Base-by-base conservation (phyloP, 1,284 basidiomycete genomes). In the Phlebopus sp. region DNA sequence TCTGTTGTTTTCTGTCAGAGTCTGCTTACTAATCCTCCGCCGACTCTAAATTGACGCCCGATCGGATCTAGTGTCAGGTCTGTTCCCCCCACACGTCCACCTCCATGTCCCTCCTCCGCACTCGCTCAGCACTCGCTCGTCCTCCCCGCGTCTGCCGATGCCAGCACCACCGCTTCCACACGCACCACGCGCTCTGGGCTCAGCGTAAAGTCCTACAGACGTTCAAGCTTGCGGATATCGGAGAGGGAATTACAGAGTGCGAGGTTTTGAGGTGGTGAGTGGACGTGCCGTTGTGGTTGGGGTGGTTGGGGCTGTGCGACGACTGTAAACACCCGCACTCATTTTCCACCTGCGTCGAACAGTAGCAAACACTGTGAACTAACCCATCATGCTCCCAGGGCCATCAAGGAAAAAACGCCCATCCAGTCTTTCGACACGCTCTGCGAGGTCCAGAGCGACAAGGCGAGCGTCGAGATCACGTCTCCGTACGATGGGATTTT, bases 221-320 rank as follows among this genome's bases (percentile, higher is more conserved):
- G 10, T 97, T 96, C 77, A 90, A 88, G 55, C 81, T 97, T n/a
- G 92, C 92, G 11, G 94, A 97, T 66, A 95, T 97, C 57, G 94
- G 94, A 8, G 94, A 97, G 69, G 94, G 86, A 9, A 90, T 89
- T 54, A 91, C 89, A 29, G 91, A 95, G 67, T 92, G 90, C 58
- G 92, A 94, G 69, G 79, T 95, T 55, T 82, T 95, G 50, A 87
- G 85, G 67, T 95, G 92, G 92, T 87, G 58, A 55, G 84, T 81
- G 41, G 3, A 19, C 27, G 27, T 8, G 27, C 4, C 6, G 3
- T 23, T 23, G 21, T 23, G 21, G 4, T 23, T 23, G n/a, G n/a
- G n/a, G 21, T 23, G 21, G 4, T 23, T 23, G 21, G 3, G 21
- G 3, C 6, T 23, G 21, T 23, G 21, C 21, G 21, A 6, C 6